Evolutionary conservation across 305 asterid species (phyloP).

Genomic region (Stenogyne calaminthoides): DNA sequence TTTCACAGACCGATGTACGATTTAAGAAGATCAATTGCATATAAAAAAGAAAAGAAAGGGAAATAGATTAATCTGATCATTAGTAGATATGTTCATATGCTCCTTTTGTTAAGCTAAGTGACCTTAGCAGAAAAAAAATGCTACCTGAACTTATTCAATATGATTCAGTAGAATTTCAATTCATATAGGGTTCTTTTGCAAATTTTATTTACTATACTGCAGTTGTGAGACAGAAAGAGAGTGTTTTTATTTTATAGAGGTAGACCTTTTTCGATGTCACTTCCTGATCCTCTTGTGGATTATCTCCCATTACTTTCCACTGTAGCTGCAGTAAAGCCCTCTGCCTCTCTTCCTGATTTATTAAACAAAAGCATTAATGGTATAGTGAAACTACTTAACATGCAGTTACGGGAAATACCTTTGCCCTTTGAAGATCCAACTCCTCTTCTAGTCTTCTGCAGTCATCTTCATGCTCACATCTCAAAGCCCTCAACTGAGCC

Average conservation of each 20-base stretch:
- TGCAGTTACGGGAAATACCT: constrained; percentile 53
- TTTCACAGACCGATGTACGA: neutral
- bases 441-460: constrained; percentile 84
- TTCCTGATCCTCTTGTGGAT: constrained; percentile 89
- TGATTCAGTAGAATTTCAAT: constrained; percentile 12
- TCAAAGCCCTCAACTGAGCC: constrained; percentile 78
- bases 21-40: constrained; percentile 7
- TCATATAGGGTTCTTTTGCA: constrained; percentile 3
- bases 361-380: constrained; percentile 28
- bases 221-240: constrained; percentile 3
- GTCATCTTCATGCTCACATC: constrained; percentile 87
- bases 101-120: constrained; percentile 3
- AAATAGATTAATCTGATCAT: constrained; percentile 10
- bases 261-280: constrained; percentile 90
- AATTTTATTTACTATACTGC: constrained; percentile 3
- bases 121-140: constrained; percentile 12
- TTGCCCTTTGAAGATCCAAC: constrained; percentile 75
- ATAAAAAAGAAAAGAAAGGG: neutral
- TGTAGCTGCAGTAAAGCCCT: constrained; percentile 86
- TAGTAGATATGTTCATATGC: constrained; percentile 6
- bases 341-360: constrained; percentile 90
- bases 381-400: constrained; percentile 23
- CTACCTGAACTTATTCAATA: constrained; percentile 7
- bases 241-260: constrained; percentile 10
- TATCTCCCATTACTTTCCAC: constrained; percentile 92